Conservation (phyloP, 192 early-diverging fungal genomes). For the Backusella parvicylindrica region DNA sequence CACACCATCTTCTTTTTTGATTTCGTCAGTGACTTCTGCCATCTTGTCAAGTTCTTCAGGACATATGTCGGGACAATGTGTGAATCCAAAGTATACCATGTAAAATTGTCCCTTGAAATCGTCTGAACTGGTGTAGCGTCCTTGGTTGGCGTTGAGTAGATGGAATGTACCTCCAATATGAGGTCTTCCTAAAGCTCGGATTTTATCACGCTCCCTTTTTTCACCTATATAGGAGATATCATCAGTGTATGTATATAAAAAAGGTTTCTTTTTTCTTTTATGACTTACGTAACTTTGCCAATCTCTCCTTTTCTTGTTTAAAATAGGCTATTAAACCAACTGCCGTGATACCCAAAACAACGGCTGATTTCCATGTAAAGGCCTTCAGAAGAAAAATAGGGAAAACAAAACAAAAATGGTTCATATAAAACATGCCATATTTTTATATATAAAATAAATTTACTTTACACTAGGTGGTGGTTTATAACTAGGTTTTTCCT, state of each 20-base stretch:
- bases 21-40: conserved; percentile 75
- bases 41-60: conserved; percentile 99
- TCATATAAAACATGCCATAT: background rate
- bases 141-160: conserved; percentile 74
- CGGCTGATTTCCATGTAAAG: conserved; percentile 47
- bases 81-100: conserved; percentile 99
- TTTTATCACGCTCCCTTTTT: conserved; percentile 34
- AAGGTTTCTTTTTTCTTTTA: background rate
- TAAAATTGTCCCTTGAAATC: conserved; percentile 82
- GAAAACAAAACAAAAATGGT: too few relatives aligned
- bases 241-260: background rate
- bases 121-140: conserved; percentile 65
- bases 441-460: background rate
- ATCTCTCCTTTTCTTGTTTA: conserved; percentile 55
- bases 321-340: conserved; percentile 62
- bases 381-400: conserved; percentile 20
- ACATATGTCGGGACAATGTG: conserved; percentile 98
- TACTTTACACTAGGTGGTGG: background rate
- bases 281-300: conserved; percentile 42
- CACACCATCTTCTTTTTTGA: conserved; percentile 36
- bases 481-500: background rate
- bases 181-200: conserved; percentile 70
- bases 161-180: conserved; percentile 88
- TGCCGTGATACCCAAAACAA: conserved; percentile 56
- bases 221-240: conserved; percentile 5